Conservation (phyloP, 495 filamentous ascomycete genomes). For the Penicillium flavigenum region DNA sequence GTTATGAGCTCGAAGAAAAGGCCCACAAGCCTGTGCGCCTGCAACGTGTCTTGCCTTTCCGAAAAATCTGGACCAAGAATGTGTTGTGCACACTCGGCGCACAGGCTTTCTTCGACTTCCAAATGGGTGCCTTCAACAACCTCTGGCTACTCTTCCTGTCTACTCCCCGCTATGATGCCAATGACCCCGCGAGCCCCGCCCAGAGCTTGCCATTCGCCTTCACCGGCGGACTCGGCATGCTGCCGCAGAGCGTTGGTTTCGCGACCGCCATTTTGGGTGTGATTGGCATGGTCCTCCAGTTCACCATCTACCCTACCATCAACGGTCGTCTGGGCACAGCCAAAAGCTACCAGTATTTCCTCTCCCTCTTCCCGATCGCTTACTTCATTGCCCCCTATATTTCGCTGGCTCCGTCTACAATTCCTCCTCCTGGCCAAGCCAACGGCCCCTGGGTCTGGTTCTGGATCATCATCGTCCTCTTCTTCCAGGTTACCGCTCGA, state of each 20-base stretch:
- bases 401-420: constrained; percentile 62
- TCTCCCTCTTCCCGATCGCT: constrained; percentile 70
- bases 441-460: constrained; percentile 66
- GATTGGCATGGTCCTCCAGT: constrained; percentile 74
- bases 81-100: constrained; percentile 66
- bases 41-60: constrained; percentile 57
- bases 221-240: constrained; percentile 77
- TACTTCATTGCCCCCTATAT: constrained; percentile 74
- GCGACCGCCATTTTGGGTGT: constrained; percentile 75
- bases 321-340: constrained; percentile 67
- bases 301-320: constrained; percentile 72
- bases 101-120: constrained; percentile 70
- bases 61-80: constrained; percentile 76
- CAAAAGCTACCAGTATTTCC: constrained; percentile 63
- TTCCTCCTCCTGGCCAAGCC: constrained; percentile 60
- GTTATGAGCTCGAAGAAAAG: constrained; percentile 46
- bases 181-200: constrained; percentile 41
- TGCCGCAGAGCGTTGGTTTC: constrained; percentile 71
- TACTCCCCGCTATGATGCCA: constrained; percentile 65
- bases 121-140: constrained; percentile 78
- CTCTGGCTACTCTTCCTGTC: constrained; percentile 85
- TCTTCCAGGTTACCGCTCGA: constrained; percentile 73
- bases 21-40: constrained; percentile 30
- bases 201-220: constrained; percentile 65
- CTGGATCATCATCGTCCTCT: constrained; percentile 64